phyloP scores from a whole-genome alignment of 225 moss, liverwort and hornwort genomes.

The Sphagnum contortum region DNA sequence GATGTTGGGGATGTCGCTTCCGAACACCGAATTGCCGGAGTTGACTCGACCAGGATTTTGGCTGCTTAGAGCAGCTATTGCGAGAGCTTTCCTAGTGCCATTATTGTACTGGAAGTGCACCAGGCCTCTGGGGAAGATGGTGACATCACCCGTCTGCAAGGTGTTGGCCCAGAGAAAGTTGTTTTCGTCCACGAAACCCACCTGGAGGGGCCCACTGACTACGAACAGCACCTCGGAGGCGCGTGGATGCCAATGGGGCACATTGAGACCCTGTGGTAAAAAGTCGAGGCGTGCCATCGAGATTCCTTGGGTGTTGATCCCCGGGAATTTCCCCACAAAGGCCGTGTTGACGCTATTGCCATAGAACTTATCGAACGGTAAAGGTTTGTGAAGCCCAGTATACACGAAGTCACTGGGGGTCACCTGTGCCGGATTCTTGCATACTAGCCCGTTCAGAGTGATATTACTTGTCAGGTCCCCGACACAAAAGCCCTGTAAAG shows the following conservation, averaged over 20 bases:
- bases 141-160: constrained; percentile 24
- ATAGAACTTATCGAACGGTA: constrained; percentile 7
- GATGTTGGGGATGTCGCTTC: constrained; percentile 5
- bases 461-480: neutral
- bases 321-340: constrained; percentile 13
- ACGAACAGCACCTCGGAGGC: constrained; percentile 23
- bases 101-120: constrained; percentile 38
- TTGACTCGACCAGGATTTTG: constrained; percentile 26
- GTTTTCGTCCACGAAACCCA: constrained; percentile 29
- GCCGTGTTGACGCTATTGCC: constrained; percentile 21
- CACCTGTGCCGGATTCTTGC: constrained; percentile 17
- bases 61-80: constrained; percentile 14
- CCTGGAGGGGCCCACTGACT: constrained; percentile 15
- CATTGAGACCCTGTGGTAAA: constrained; percentile 16
- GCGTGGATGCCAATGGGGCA: constrained; percentile 37
- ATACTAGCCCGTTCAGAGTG: constrained; percentile 28
- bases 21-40: constrained; percentile 6
- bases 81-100: neutral
- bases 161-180: constrained; percentile 30
- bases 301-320: constrained; percentile 30
- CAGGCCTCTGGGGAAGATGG: constrained; percentile 31
- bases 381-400: constrained; percentile 10
- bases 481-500: constrained; percentile 43
- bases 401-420: constrained; percentile 13
- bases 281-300: constrained; percentile 32